These are phyloP conservation scores for Eucalyptus melliodora DNA, from an alignment of 345 rosid species.

Conservation along the genomic window DNA sequence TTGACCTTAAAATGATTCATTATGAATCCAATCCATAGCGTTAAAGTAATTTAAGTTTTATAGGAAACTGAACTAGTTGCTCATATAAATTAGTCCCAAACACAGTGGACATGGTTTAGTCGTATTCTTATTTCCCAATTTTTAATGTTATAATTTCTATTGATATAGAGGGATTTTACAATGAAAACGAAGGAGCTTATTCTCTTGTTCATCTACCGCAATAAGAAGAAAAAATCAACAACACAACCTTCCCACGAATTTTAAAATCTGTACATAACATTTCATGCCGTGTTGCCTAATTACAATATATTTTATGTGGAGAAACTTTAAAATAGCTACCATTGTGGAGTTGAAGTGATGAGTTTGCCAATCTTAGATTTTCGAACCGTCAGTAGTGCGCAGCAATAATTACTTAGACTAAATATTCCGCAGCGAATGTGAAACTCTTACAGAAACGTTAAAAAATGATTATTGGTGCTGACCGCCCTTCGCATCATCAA, in stretches of 20 bases:
- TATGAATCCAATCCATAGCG: background rate
- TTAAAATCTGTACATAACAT: background rate
- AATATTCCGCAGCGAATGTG: rapidly evolving
- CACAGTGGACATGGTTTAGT: background rate
- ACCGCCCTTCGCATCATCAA: background rate
- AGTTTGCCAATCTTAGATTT: background rate
- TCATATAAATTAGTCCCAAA: background rate
- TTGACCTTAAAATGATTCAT: background rate
- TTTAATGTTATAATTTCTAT: background rate
- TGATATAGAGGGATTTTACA: background rate
- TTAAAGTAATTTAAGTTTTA: background rate
- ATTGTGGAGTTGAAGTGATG: rapidly evolving
- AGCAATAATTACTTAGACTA: background rate
- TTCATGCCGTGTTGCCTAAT: background rate
- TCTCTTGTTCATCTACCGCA: background rate
- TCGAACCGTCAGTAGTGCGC: background rate
- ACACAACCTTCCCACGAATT: rapidly evolving
- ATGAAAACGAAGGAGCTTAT: background rate
- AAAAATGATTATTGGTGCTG: background rate
- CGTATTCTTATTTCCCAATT: background rate
- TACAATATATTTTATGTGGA: background rate
- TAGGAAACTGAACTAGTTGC: background rate
- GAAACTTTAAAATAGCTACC: background rate
- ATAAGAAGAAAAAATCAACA: background rate
- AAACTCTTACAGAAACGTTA: background rate